Evolutionary conservation across 805 yeast genomes (phyloP).

Genomic region (Myxozyma mucilagina): DNA sequence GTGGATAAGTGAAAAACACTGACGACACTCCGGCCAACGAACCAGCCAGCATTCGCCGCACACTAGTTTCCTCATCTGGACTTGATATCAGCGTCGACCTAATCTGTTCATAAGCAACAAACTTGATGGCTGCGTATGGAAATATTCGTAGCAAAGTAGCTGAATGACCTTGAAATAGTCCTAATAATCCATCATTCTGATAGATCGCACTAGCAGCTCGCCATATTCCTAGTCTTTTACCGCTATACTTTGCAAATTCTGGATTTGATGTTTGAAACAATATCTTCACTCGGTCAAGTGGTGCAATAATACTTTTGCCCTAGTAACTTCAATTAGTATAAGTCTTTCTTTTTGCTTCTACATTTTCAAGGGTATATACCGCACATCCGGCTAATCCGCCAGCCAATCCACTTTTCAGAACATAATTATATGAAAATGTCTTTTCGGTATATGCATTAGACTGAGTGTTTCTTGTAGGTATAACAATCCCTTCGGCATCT

Average conservation of each 20-base stretch:
- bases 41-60: slow-evolving; percentile 81
- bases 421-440: slow-evolving; percentile 53
- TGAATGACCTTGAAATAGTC: slow-evolving; percentile 93
- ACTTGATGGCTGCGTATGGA: slow-evolving; percentile 96
- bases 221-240: slow-evolving; percentile 73
- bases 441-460: background rate
- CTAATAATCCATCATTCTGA: slow-evolving; percentile 66
- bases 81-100: slow-evolving; percentile 76
- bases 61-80: slow-evolving; percentile 72
- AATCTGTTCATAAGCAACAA: slow-evolving; percentile 93
- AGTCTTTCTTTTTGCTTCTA: background rate
- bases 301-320: slow-evolving; percentile 93
- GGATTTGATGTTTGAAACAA: slow-evolving; percentile 94
- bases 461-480: background rate
- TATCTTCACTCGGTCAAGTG: slow-evolving; percentile 91
- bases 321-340: background rate
- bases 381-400: slow-evolving; percentile 96
- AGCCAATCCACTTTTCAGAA: slow-evolving; percentile 80
- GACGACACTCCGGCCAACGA: slow-evolving; percentile 79
- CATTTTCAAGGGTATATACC: slow-evolving; percentile 7
- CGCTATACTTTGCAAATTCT: slow-evolving; percentile 75
- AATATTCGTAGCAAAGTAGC: slow-evolving; percentile 88
- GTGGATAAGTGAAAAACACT: slow-evolving; percentile 87
- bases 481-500: background rate
- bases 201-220: slow-evolving; percentile 71